Evolutionary conservation across 2,329 filamentous ascomycete species (phyloP), one percentile per base, ranked within the genome.

Genomic region (Talaromyces sp.): DNA sequence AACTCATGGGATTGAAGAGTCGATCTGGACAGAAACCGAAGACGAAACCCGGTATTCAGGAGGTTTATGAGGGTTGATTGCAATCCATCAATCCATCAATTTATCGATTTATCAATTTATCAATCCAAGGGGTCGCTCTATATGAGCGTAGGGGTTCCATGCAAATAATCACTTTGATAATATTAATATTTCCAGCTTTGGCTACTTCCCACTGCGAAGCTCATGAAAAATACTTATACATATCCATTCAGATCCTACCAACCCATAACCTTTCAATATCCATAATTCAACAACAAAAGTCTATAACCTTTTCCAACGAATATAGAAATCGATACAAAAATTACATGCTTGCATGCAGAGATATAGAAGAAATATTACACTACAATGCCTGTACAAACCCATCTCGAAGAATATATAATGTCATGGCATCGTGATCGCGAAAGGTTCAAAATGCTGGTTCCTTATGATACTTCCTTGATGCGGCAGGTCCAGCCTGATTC

Each of bases 401-500:
- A 51, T 73, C 29, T 63, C 49, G 43, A 58, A 63, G 34, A 63
- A 49, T 74, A 71, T 73, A 73, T 72, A 68, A 66, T 68, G 67
- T 69, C 72, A 71, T 70, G 68, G 69, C 59, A 70, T 62, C 67
- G 68, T 72, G 64, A 67, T 64, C 38, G 65, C 67, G 63, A 66
- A 70, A 70, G 69, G 68, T 65, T 36, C 63, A 64, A 62, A 67
- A 67, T 66, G 63, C 65, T 67, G 65, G 51, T 66, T 66, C 66
- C 63, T 77, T 85, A 89, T 73, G 86, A 84, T 68, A 95, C 81
- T 81, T 96, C 85, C 72, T 87, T 90, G 71, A 97, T 83, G 81
- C 89, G 93, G 84, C 93, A 97, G 72, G 91, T 83, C 94, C 94
- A 97, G 69, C 93, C 93, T 27, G 92, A 96, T 66, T 87, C 87